These are phyloP conservation scores for Phytophthora megakarya DNA, from an alignment of 352 stramenopile genomes.

Conservation along the genomic window DNA sequence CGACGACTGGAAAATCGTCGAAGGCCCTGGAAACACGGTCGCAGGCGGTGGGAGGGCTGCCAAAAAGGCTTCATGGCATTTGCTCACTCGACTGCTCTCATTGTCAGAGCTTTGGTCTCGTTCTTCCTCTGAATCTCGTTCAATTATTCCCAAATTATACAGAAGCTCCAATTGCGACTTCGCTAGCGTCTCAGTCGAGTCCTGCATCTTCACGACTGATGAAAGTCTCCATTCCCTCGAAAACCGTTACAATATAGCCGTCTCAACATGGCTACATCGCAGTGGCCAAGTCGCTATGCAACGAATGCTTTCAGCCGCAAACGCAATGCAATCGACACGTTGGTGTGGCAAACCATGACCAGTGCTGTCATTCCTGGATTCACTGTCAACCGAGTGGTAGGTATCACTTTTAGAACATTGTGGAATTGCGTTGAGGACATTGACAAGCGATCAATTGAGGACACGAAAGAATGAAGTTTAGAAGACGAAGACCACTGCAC, in stretches of 20 bases:
- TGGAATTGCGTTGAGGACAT: conserved; percentile 20
- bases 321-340: conserved; percentile 59
- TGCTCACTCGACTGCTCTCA: conserved; percentile 10
- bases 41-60: conserved; percentile 31
- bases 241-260: conserved; percentile 27
- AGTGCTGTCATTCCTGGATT: conserved; percentile 85
- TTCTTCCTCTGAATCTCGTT: conserved; percentile 34
- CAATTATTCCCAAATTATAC: conserved; percentile 52
- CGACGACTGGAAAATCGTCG: not conserved
- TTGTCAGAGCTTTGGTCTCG: conserved; percentile 21
- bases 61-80: conserved; percentile 27
- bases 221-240: conserved; percentile 4
- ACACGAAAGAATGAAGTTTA: too few species aligned
- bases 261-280: conserved; percentile 23
- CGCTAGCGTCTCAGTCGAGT: conserved; percentile 43
- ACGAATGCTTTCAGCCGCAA: conserved; percentile 32
- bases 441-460: conserved; percentile 22
- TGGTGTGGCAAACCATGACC: conserved; percentile 86
- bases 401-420: not conserved
- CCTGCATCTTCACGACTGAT: conserved; percentile 4
- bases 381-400: conserved; percentile 83
- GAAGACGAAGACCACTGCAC: not conserved
- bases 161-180: conserved; percentile 57
- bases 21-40: not conserved
- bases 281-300: too few species aligned